Conservation (phyloP, 2,329 filamentous ascomycete genomes). For the Fusarium abutilonis region DNA sequence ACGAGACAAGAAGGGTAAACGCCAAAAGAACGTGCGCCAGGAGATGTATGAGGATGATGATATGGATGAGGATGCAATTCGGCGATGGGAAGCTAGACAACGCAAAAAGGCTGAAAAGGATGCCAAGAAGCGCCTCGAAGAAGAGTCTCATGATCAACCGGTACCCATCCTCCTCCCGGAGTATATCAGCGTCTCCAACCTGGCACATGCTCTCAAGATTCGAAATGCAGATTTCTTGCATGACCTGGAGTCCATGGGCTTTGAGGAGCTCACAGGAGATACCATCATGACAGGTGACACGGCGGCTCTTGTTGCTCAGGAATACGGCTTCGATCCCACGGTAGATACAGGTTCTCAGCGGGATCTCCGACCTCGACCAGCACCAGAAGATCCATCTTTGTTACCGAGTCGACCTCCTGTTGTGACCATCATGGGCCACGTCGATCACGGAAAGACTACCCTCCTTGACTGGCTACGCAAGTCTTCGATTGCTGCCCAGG, state of each 20-base stretch:
- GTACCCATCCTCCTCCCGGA: slow-evolving; percentile 83
- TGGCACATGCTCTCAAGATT: slow-evolving; percentile 79
- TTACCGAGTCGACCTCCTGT: slow-evolving; percentile 86
- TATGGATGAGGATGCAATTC: slow-evolving; percentile 52
- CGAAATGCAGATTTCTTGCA: slow-evolving; percentile 74
- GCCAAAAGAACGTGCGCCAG: slow-evolving; percentile 39
- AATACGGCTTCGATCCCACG: slow-evolving; percentile 90
- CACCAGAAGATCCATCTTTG: slow-evolving; percentile 71
- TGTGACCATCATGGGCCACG: slow-evolving; percentile 99
- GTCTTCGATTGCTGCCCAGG: slow-evolving; percentile 87
- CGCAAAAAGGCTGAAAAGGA: slow-evolving; percentile 56
- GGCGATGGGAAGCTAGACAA: slow-evolving; percentile 52
- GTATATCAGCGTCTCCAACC: slow-evolving; percentile 86
- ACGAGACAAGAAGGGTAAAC: slow-evolving; percentile 43
- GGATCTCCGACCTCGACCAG: slow-evolving; percentile 77
- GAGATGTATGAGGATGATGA: slow-evolving; percentile 48
- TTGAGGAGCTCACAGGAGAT: slow-evolving; percentile 83
- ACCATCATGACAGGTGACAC: slow-evolving; percentile 92
- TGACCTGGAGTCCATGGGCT: slow-evolving; percentile 86
- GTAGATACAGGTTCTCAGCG: slow-evolving; percentile 72
- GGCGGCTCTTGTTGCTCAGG: slow-evolving; percentile 86
- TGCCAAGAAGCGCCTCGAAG: slow-evolving; percentile 52
- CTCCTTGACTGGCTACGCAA: slow-evolving; percentile 93
- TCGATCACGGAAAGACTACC: slow-evolving; percentile 98
- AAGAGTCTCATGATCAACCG: slow-evolving; percentile 53